Conservation (phyloP, 2,329 filamentous ascomycete species). For the Pseudogymnoascus sp. region DNA sequence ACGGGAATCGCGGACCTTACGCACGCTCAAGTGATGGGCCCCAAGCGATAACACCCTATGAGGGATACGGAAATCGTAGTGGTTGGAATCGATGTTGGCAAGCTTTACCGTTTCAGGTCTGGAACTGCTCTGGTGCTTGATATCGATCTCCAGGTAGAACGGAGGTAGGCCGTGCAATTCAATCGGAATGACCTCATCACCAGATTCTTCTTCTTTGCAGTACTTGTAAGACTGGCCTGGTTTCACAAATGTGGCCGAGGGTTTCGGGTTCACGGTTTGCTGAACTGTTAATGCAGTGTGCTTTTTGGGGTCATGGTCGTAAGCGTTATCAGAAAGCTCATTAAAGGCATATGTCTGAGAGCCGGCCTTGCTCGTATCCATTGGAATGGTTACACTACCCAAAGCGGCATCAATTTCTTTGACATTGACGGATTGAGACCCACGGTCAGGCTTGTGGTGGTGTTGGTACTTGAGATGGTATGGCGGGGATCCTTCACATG, state of each 20-base stretch:
- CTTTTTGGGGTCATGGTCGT: constrained; percentile 61
- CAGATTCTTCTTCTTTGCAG: constrained; percentile 74
- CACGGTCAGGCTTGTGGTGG: constrained; percentile 59
- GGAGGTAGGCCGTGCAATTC: constrained; percentile 74
- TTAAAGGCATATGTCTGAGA: constrained; percentile 79
- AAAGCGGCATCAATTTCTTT: constrained; percentile 71
- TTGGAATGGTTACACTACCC: constrained; percentile 65
- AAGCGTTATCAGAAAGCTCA: constrained; percentile 75
- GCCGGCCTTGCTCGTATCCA: constrained; percentile 80
- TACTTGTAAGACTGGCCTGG: constrained; percentile 93
- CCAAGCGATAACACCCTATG: constrained; percentile 77
- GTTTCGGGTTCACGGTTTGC: constrained; percentile 77
- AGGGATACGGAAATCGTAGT: constrained; percentile 75
- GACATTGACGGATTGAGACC: constrained; percentile 53
- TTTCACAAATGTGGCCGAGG: constrained; percentile 71
- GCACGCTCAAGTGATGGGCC: constrained; percentile 81
- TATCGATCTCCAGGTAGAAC: constrained; percentile 83
- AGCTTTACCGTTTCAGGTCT: constrained; percentile 75
- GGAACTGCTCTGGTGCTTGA: constrained; percentile 79
- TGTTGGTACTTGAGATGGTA: constrained; percentile 78
- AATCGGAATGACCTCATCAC: constrained; percentile 82
- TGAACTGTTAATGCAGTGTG: constrained; percentile 61
- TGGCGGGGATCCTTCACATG: constrained; percentile 58
- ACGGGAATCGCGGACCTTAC: constrained; percentile 77
- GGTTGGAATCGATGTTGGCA: constrained; percentile 65